Base-by-base conservation (phyloP, 768 basidiomycete genomes). In the Psilocybe sp. region DNA sequence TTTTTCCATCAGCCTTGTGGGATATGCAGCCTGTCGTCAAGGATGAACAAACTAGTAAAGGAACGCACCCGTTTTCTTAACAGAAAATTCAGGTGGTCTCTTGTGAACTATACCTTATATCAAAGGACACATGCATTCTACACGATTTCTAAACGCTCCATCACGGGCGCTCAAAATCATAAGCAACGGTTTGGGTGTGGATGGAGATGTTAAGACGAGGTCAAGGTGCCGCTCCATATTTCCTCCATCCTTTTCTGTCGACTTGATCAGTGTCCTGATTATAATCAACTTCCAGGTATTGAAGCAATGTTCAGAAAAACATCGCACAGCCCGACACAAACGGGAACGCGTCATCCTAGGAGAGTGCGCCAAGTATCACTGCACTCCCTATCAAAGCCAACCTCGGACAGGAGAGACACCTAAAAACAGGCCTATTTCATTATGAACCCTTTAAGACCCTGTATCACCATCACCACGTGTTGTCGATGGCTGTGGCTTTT, bases 41-140 rank as follows among this genome's bases (percentile, higher is more conserved):
- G 65, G 89, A 92, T 65, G 88, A 91, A 69, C 78, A 84, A 73
- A 84, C 89, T 92, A 89, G 89, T 92, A 91, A 92, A 85, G 73
- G 79, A 65, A 92, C 81, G 70, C 82, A 87, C 73, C 89, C 82
- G 74, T 72, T 64, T 64, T 39, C 34, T 38, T 44, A 41, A 45
- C 36, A 40, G 56, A 55, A 58, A 28, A 28, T 28, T 7, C 23
- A 4, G 23, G 4, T 28, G 23, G 4, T 28, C 23, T 28, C 7
- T 28, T 3, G 23, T 28, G 23, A 3, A 28, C 23, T 4, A 4
- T 28, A 28, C 56, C 56, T 52, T 58, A 53, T 56, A 37, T 32
- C 16, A 31, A 38, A 36, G 45, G 60, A 59, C 48, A 50, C 41
- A 51, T 56, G 53, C 59, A 59, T 49, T 34, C 52, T 54, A 62